Percentiles rank a stretch among this genome's conserved stretches.
Evolutionary conservation across 257 asterid genomes (phyloP).

Genomic region (Plantago elongata): DNA sequence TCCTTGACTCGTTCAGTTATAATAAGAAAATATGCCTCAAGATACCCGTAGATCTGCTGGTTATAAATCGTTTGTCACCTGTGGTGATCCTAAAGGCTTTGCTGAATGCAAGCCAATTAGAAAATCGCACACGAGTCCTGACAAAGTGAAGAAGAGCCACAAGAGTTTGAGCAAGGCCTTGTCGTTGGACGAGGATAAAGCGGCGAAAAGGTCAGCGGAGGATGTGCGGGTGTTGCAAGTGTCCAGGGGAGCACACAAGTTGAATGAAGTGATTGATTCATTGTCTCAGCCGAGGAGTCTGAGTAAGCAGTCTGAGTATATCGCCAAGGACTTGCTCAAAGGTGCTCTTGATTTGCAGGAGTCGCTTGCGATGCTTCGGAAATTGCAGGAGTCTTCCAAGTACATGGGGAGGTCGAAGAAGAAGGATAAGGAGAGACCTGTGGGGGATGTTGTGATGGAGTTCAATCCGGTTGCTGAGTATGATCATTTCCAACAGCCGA

Average conservation of each 20-base stretch:
- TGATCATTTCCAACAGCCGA: constrained; percentile 29
- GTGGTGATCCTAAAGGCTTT: constrained; percentile 73
- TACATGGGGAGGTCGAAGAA: constrained; percentile 34
- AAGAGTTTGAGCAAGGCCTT: constrained; percentile 23
- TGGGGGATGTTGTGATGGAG: constrained; percentile 23
- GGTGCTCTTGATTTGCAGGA: constrained; percentile 72
- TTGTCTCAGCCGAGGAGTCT: constrained; percentile 32
- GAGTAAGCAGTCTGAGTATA: constrained; percentile 32
- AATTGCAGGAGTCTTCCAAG: constrained; percentile 55
- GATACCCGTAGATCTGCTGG: constrained; percentile 54
- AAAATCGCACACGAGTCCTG: constrained; percentile 38
- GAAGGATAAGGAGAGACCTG: constrained; percentile 30
- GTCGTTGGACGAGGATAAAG: constrained; percentile 22
- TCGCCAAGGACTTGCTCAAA: constrained; percentile 49
- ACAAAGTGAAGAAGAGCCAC: constrained; percentile 23
- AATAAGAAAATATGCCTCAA: constrained; percentile 50
- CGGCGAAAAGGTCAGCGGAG: constrained; percentile 22
- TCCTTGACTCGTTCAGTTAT: constrained; percentile 31
- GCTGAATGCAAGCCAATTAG: constrained; percentile 48
- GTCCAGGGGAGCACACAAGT: constrained; percentile 50
- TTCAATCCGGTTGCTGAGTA: constrained; percentile 30
- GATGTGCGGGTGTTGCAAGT: constrained; percentile 53
- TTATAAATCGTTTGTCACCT: constrained; percentile 62
- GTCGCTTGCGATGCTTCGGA: constrained; percentile 51
- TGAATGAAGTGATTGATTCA: constrained; percentile 39